Evolutionary conservation across 2,329 filamentous ascomycete genomes (phyloP).

Genomic region (Emmonsia crescens): DNA sequence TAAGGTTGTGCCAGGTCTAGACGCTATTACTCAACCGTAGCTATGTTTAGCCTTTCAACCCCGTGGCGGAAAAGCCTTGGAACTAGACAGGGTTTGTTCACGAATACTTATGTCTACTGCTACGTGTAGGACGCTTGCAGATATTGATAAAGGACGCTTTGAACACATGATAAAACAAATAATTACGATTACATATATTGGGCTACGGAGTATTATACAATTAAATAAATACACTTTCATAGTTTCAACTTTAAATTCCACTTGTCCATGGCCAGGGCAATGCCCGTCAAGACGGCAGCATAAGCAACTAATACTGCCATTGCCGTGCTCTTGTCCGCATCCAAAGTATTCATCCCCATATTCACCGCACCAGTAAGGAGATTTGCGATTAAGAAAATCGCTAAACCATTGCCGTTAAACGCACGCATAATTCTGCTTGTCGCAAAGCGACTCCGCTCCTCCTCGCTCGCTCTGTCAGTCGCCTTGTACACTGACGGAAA

Average conservation of each 20-base stretch:
- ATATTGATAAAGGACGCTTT: too few species aligned
- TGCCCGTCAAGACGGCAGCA: slow-evolving; percentile 51
- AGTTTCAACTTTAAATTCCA: slow-evolving; percentile 25
- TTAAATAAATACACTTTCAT: slow-evolving; percentile 5
- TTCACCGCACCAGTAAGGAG: slow-evolving; percentile 83
- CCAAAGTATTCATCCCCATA: slow-evolving; percentile 70
- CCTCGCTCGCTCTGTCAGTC: slow-evolving; percentile 44
- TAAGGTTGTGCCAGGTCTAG: too few species aligned
- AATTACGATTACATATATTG: background rate
- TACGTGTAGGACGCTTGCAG: too few species aligned
- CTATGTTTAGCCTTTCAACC: too few species aligned
- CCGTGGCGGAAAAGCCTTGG: too few species aligned
- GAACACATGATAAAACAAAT: too few species aligned
- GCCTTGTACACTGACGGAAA: slow-evolving; percentile 63
- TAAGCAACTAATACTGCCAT: slow-evolving; percentile 70
- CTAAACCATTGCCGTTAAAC: slow-evolving; percentile 80
- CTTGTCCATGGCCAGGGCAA: slow-evolving; percentile 44
- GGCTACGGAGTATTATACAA: background rate
- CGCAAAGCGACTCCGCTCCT: slow-evolving; percentile 52
- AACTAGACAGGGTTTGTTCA: too few species aligned
- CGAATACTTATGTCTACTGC: too few species aligned
- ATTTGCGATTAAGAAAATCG: slow-evolving; percentile 78
- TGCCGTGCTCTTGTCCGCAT: slow-evolving; percentile 52
- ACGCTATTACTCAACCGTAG: too few species aligned
- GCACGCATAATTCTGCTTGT: slow-evolving; percentile 74